phyloP scores from a whole-genome alignment of 208 protist species.

The Leishmania turanica region DNA sequence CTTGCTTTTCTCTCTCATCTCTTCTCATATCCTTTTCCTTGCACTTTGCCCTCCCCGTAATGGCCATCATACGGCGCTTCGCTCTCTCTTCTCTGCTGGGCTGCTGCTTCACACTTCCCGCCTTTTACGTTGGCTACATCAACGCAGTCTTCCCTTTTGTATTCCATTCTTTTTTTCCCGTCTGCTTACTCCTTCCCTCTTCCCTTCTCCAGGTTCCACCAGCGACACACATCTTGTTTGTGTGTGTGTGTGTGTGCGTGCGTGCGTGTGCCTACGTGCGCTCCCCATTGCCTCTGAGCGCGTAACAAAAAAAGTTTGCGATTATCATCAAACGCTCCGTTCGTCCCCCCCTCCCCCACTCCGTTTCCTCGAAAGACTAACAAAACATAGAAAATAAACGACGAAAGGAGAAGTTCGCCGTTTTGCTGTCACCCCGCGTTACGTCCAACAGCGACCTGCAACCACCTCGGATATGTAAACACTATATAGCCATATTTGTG shows the following conservation, averaged over 20 bases:
- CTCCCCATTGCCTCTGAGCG: not conserved
- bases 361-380: not conserved
- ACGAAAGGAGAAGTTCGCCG: not conserved
- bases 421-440: not conserved
- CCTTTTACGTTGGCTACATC: not conserved
- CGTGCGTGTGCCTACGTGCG: not conserved
- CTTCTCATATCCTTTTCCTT: constrained; percentile 16
- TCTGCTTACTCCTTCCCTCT: constrained; percentile 7
- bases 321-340: not conserved
- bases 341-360: not conserved
- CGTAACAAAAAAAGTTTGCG: not conserved
- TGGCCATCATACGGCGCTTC: not conserved
- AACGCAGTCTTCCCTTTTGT: constrained; percentile 2
- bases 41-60: not conserved
- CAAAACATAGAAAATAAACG: not conserved
- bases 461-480: not conserved
- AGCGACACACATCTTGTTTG: not conserved
- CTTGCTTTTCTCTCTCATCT: not conserved
- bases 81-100: not conserved
- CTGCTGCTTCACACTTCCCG: not conserved
- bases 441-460: not conserved
- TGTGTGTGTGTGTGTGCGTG: not conserved
- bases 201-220: constrained; percentile 5
- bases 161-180: constrained; percentile 6
- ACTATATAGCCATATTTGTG: not conserved